Evolutionary conservation across 2,329 filamentous ascomycete species (phyloP), one percentile per base, ranked within the genome.

Genomic region (Rhynchosporium graminicola): DNA sequence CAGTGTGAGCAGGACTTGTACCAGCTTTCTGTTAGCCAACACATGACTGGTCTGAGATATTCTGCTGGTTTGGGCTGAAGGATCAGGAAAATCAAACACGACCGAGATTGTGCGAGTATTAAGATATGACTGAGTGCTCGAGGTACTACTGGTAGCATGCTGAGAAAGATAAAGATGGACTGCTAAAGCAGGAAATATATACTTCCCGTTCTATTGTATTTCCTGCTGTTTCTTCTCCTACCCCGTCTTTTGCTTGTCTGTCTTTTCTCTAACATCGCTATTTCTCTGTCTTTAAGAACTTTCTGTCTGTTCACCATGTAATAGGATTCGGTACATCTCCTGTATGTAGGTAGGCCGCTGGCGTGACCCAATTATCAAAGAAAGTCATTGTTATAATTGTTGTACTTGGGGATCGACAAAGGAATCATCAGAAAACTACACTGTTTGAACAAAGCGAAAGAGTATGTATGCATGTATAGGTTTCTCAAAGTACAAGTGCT

Each of bases 1-100:
- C 57, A 59, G 57, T 59, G 57, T 10, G 57, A 51, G n/a, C 57
- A 59, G 33, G 9, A 8, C 10, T 9, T 45, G 28, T 59, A 29
- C 33, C 36, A 59, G 36, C 20, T 43, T 43, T 59, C 57, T 3
- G 47, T 42, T 12, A 59, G 2, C 29, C 46, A 59, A 28, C 57
- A 59, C 57, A 59, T 59, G 31, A 20, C 36, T 42, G 51, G 4
- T 26, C 33, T 51, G 10, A 15, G 20, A 4, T 2, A n/a, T 3
- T 26, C 5, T 12, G 31, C 6, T 48, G 46, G n/a, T 48, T 10
- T 29, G 26, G 15, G 47, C 20, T 20, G 20, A 20, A 50, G 29
- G 20, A 6, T 9, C 8, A 3, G 12, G 47, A 33, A 50, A 8
- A 3, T 31, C 1, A 48, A 28, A 33, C 1, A 15, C 5, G 15